Evolutionary conservation across 805 yeast genomes (phyloP), one percentile per base, ranked within the genome.

Genomic region (Zygoascus bituminiphila): DNA sequence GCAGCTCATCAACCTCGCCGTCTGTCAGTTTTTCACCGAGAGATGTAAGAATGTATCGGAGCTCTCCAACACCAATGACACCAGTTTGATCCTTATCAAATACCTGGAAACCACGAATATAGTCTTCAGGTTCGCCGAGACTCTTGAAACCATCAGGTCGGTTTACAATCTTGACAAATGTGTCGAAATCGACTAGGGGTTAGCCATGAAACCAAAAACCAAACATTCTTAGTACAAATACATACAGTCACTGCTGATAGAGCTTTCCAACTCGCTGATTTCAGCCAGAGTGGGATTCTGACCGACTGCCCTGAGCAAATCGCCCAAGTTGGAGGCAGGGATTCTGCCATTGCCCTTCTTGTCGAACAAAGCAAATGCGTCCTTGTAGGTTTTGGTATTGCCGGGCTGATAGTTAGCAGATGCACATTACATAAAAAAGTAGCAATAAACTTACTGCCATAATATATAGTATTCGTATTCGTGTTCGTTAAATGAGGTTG

Each of bases 51-150:
- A 93, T 88, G 69, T 93, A 93, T 66, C 95, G 80, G 60, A 93
- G 77, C 70, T 93, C 98, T 50, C 99, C 99, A 41, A 93, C 95
- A 37, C 97, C 95, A 58, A 93, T 93, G 70, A 82, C 86, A 4
- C 99, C 99, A 17, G 96, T 84, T 55, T 84, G 79, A 56, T 88
- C 95, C 72, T 91, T 93, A 71, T 93, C 99, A 59, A 93, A 93
- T 5, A 93, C 97, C 71, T 93, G 98, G 78, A 93, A 93, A 0
- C 91, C 93, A 63, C 91, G 86, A 62, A 93, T 79, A 68, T 91
- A 93, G 66, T 93, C 98, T 67, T 82, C 87, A 38, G 94, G 88
- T 60, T 84, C 85, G 12, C 96, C 96, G 51, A 86, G 76, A 37
- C 88, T 81, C 67, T 84, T 83, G 76, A 85, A 87, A 0, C 94